These are phyloP conservation scores for Ampelomyces quisqualis DNA, from an alignment of 2,329 filamentous ascomycete genomes.

Conservation along the genomic window DNA sequence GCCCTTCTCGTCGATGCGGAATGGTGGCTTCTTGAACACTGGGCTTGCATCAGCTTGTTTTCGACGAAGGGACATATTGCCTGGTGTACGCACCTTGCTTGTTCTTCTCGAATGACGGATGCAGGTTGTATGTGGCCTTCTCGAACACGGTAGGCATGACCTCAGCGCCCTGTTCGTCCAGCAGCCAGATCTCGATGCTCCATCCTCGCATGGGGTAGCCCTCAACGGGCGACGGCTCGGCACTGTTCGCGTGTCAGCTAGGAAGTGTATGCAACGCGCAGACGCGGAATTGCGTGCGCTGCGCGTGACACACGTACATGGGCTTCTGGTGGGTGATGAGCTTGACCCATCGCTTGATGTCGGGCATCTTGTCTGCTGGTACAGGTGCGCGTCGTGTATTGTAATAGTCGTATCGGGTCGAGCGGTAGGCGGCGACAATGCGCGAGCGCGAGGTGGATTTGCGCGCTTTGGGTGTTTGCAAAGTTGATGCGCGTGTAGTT, in stretches of 20 bases:
- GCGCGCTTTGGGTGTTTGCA: constrained; percentile 9
- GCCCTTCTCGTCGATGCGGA: constrained; percentile 87
- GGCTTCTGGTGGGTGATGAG: constrained; percentile 88
- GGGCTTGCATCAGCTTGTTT: neutral
- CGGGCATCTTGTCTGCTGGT: constrained; percentile 45
- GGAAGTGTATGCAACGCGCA: constrained; percentile 12
- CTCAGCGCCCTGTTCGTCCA: constrained; percentile 85
- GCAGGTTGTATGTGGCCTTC: constrained; percentile 88
- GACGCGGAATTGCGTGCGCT: constrained; percentile 13
- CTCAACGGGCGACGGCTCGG: constrained; percentile 77
- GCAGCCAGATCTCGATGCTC: constrained; percentile 80
- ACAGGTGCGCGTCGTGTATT: neutral
- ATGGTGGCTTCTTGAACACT: constrained; percentile 77
- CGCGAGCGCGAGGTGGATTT: neutral
- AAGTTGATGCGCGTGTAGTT: constrained; percentile 12
- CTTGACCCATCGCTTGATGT: constrained; percentile 81
- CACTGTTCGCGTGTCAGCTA: constrained; percentile 50
- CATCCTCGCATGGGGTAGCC: constrained; percentile 92
- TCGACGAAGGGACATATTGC: neutral
- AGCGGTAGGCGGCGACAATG: neutral
- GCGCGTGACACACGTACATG: constrained; percentile 63
- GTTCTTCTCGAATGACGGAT: constrained; percentile 88
- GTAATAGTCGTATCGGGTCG: constrained; percentile 1
- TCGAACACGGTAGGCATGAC: constrained; percentile 82
- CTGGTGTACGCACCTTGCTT: constrained; percentile 65